phyloP scores from a whole-genome alignment of 495 filamentous ascomycete genomes.

The Recurvomyces mirabilis region DNA sequence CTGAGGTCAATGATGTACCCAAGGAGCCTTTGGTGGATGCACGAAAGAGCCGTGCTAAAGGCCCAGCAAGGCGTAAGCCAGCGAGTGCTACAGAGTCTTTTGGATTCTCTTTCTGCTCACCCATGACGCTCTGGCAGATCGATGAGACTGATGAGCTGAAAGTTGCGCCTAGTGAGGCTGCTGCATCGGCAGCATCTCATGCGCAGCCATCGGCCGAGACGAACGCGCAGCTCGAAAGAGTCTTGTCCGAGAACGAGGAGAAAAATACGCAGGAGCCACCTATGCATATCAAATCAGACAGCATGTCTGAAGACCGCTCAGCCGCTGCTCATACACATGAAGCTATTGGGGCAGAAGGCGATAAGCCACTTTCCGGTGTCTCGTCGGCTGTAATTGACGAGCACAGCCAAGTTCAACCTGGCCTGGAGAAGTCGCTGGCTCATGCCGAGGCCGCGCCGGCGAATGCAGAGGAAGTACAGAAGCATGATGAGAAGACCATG shows the following conservation, averaged over 20 bases:
- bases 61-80: constrained; percentile 72
- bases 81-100: constrained; percentile 30
- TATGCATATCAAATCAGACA: not conserved
- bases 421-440: not conserved
- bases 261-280: constrained; percentile 10
- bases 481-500: not conserved
- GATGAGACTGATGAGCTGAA: constrained; percentile 16
- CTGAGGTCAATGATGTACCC: constrained; percentile 40
- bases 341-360: constrained; percentile 1
- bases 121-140: constrained; percentile 13
- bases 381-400: not conserved
- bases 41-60: constrained; percentile 78
- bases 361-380: not conserved
- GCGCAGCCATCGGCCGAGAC: not conserved
- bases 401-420: not conserved
- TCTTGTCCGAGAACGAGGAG: constrained; percentile 6
- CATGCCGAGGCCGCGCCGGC: not conserved
- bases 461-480: not conserved
- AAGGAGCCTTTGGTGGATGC: constrained; percentile 74
- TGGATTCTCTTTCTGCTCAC: constrained; percentile 10
- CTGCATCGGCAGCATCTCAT: not conserved
- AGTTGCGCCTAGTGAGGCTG: not conserved
- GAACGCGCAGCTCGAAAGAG: constrained; percentile 1
- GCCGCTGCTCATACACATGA: not conserved
- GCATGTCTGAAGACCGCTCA: not conserved